phyloP scores from a whole-genome alignment of 164 flowering plant species.

The Magnolia kwangsiensis region DNA sequence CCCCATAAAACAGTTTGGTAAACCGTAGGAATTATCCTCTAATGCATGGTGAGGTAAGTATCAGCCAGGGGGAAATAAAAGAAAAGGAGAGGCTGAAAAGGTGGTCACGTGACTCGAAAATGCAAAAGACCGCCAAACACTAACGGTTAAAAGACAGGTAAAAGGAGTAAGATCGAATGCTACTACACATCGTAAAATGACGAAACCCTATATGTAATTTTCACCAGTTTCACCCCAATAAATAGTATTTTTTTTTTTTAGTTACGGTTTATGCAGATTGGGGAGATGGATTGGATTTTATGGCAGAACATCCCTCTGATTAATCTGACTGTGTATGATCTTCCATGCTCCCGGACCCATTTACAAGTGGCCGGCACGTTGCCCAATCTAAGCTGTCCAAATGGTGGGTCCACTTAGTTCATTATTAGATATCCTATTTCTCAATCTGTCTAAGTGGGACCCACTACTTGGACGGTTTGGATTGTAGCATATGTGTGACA shows the following conservation, averaged over 20 bases:
- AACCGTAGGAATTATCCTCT: no score
- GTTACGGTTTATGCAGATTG: slow-evolving; percentile 8
- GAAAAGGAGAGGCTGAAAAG: slow-evolving; percentile 14
- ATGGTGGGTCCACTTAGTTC: no score
- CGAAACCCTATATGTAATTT: slow-evolving; percentile 46
- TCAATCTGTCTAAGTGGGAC: no score
- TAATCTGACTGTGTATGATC: no score
- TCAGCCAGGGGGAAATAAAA: background rate
- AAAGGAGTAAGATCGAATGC: slow-evolving; percentile 33
- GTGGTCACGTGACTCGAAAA: slow-evolving; percentile 47
- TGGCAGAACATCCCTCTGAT: slow-evolving; percentile 18
- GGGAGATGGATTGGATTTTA: slow-evolving; percentile 23
- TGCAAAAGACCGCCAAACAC: background rate
- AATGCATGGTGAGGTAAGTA: no score
- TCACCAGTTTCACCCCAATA: slow-evolving; percentile 3
- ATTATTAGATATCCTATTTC: no score
- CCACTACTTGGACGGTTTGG: no score
- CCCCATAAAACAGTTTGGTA: no score
- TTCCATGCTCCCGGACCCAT: no score
- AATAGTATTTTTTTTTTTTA: background rate
- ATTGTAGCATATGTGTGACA: no score
- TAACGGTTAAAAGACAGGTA: slow-evolving; percentile 14
- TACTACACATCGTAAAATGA: slow-evolving; percentile 34
- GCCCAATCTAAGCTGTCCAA: no score
- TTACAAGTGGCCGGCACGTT: no score